phyloP scores from a whole-genome alignment of 2,329 filamentous ascomycete species.

The Monosporascus sp. region DNA sequence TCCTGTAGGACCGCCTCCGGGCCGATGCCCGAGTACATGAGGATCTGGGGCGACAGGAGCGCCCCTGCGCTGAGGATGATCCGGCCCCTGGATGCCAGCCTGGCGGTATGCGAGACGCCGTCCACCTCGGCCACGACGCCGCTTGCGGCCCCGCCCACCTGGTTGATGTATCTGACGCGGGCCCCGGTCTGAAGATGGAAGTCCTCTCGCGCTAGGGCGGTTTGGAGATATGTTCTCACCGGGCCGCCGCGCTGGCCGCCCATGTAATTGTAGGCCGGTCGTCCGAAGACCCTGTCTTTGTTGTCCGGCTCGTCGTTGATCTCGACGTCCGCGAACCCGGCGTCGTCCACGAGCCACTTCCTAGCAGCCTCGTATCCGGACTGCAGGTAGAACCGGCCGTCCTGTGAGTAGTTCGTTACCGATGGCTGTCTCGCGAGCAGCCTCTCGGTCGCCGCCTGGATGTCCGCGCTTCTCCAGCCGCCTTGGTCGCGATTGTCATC shows the following conservation, averaged over 20 bases:
- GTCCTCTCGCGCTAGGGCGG: conserved; percentile 33
- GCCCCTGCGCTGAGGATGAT: conserved; percentile 34
- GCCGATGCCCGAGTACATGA: conserved; percentile 36
- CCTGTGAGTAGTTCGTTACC: conserved; percentile 37
- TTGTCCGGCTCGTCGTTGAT: conserved; percentile 40
- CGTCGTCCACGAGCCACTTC: conserved; percentile 44
- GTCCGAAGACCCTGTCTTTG: conserved; percentile 44
- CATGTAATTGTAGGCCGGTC: conserved; percentile 42
- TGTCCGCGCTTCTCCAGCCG: conserved; percentile 46
- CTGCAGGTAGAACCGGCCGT: conserved; percentile 42
- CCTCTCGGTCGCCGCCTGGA: conserved; percentile 38
- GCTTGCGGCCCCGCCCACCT: conserved; percentile 32
- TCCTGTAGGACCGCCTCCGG: conserved; percentile 15
- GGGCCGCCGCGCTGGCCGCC: conserved; percentile 46
- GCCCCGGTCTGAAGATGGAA: conserved; percentile 40
- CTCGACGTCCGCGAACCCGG: conserved; percentile 41
- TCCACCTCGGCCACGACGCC: conserved; percentile 34
- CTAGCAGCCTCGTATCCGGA: conserved; percentile 40
- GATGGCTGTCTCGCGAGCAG: conserved; percentile 39
- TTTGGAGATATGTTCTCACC: conserved; percentile 43
- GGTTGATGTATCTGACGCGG: conserved; percentile 39
- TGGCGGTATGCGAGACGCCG: conserved; percentile 25
- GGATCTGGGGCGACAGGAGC: conserved; percentile 24
- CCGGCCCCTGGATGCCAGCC: conserved; percentile 20
- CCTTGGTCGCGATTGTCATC: conserved; percentile 39